Evolutionary conservation across 176 grass and related monocot genomes (phyloP).

Genomic region (Triticum turgidum): DNA sequence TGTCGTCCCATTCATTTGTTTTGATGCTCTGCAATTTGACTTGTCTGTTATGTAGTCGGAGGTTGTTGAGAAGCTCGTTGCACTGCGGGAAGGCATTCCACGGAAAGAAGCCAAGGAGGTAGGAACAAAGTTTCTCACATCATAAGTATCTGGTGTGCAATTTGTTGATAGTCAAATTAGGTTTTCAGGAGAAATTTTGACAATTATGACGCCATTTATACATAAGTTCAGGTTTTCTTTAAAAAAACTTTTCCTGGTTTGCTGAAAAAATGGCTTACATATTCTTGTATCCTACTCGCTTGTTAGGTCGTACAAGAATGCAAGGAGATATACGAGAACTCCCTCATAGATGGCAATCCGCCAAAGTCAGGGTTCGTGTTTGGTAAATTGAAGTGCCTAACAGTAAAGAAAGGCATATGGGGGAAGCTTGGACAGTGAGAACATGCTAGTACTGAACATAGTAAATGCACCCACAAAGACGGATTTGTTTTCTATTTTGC

Average conservation of each 20-base stretch:
- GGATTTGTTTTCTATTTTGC: slow-evolving; percentile 30
- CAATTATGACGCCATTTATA: background rate
- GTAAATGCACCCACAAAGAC: background rate
- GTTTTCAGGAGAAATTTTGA: background rate
- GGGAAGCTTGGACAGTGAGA: slow-evolving; percentile 73
- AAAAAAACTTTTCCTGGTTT: background rate
- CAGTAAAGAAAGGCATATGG: slow-evolving; percentile 84
- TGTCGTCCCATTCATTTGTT: slow-evolving; percentile 5
- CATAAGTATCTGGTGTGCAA: background rate
- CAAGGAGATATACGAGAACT: slow-evolving; percentile 91
- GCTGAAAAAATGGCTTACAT: background rate
- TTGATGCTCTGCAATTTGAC: slow-evolving; percentile 26
- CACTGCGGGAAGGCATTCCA: slow-evolving; percentile 87
- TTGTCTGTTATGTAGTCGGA: slow-evolving; percentile 61
- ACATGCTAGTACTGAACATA: background rate
- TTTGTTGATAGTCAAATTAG: background rate
- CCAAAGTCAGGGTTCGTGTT: slow-evolving; percentile 84
- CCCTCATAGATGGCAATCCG: slow-evolving; percentile 75
- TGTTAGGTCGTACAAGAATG: slow-evolving; percentile 97
- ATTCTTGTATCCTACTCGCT: slow-evolving; percentile 29
- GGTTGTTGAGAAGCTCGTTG: slow-evolving; percentile 99
- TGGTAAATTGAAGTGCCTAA: slow-evolving; percentile 84
- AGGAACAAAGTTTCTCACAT: slow-evolving; percentile 19
- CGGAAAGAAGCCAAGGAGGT: slow-evolving; percentile 98
- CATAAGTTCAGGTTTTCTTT: background rate